These are phyloP conservation scores for Pythium oligandrum DNA, from an alignment of 352 stramenopile genomes.

Conservation along the genomic window DNA sequence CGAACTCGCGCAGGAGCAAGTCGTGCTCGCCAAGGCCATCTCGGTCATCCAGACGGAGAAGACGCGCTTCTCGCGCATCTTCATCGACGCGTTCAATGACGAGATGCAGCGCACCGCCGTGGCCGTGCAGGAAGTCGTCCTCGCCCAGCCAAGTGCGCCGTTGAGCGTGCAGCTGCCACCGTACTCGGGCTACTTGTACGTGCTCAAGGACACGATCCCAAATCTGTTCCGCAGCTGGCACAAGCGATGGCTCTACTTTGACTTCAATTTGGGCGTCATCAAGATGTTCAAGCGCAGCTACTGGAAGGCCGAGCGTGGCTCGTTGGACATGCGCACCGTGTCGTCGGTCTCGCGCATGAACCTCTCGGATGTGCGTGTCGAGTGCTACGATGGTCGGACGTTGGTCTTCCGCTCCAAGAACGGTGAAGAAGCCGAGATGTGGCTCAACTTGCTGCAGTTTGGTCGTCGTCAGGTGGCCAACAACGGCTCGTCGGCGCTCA, in stretches of 20 bases:
- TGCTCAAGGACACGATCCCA: slow-evolving; percentile 72
- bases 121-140: slow-evolving; percentile 18
- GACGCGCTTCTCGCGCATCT: slow-evolving; percentile 51
- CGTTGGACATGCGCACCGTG: slow-evolving; percentile 65
- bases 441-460: slow-evolving; percentile 72
- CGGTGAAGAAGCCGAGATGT: slow-evolving; percentile 54
- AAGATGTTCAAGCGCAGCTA: slow-evolving; percentile 85
- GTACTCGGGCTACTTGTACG: slow-evolving; percentile 72
- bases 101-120: slow-evolving; percentile 29
- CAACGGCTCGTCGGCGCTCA: neutral
- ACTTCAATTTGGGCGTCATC: slow-evolving; percentile 65
- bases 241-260: slow-evolving; percentile 81
- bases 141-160: slow-evolving; percentile 13
- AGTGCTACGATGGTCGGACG: slow-evolving; percentile 47
- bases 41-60: slow-evolving; percentile 60
- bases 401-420: slow-evolving; percentile 62
- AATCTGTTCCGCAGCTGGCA: slow-evolving; percentile 74
- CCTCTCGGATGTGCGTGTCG: slow-evolving; percentile 57
- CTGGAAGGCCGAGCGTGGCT: slow-evolving; percentile 69
- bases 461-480: slow-evolving; percentile 39
- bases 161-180: slow-evolving; percentile 45
- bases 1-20: slow-evolving; percentile 54
- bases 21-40: slow-evolving; percentile 45
- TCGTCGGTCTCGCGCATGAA: slow-evolving; percentile 66
- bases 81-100: slow-evolving; percentile 46